Evolutionary conservation across 225 moss, liverwort and hornwort species (phyloP), one percentile per base, ranked within the genome.

Genomic region (Lunularia cruciata): DNA sequence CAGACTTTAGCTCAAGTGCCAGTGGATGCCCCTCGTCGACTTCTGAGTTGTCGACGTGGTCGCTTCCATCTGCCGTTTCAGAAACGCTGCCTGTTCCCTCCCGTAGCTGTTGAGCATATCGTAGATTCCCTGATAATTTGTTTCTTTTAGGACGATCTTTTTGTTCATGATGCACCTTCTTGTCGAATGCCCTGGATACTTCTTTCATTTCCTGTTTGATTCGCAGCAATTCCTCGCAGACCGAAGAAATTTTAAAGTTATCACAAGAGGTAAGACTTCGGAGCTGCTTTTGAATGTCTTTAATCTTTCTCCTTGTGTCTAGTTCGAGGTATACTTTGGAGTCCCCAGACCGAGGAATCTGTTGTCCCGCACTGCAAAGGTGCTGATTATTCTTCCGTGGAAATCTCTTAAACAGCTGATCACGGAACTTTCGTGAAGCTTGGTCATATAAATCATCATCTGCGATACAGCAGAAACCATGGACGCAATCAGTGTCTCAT

Each of bases 181-280:
- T 37, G 54, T 36, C 57, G 25, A 81, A 63, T 6, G 65, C 57
- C 23, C 52, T 71, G 3, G 73, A 73, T 15, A 81, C 70, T 32
- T 73, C 76, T 66, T 55, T 76, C 69, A 81, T 70, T 61, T 77
- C 76, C 30, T 73, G 69, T 40, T 81, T 69, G 42, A 81, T 76
- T 53, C 49, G 69, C 2, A 77, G 40, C 59, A 81, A 68, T 40
- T 81, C 73, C 65, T 51, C 46, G 60, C 65, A 70, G 25, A 73
- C 60, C 30, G 81, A 64, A 35, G 81, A 81, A n/a, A 60, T n/a
- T 19, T 43, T 56, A 28, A 81, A 63, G 1, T 72, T 26, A 59
- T 81, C 57, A 25, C 14, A 73, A 0, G 36, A 60, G 39, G 57
- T 60, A 2, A 71, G n/a, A 4, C 55, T 43, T 2, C 25, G 18